These are phyloP conservation scores for Meyerozyma sp. DNA, from an alignment of 1,139 yeast species.

Conservation along the genomic window DNA sequence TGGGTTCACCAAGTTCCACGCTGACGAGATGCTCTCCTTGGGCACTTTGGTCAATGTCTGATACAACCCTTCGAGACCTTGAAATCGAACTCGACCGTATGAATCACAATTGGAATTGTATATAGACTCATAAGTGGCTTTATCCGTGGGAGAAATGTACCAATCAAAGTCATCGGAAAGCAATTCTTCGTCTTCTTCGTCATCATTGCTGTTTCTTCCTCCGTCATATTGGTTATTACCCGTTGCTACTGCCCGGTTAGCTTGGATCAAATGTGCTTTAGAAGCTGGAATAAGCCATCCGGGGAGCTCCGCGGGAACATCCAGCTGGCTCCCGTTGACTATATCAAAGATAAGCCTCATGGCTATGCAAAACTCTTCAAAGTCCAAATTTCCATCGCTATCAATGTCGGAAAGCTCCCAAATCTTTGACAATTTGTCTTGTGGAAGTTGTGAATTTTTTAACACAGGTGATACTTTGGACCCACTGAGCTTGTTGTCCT, in stretches of 20 bases:
- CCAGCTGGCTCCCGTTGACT: constrained; percentile 66
- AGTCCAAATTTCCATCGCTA: constrained; percentile 84
- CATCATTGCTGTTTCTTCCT: constrained; percentile 24
- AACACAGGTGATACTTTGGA: constrained; percentile 82
- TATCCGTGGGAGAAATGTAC: constrained; percentile 91
- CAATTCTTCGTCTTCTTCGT: constrained; percentile 49
- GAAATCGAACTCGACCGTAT: constrained; percentile 78
- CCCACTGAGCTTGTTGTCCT: constrained; percentile 71
- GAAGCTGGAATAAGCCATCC: constrained; percentile 90
- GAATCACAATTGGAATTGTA: constrained; percentile 72
- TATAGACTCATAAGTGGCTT: constrained; percentile 70
- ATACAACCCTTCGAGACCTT: constrained; percentile 66
- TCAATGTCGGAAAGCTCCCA: constrained; percentile 96
- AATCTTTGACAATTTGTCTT: constrained; percentile 67
- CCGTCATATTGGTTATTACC: constrained; percentile 18
- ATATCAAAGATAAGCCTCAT: constrained; percentile 91
- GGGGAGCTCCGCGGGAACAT: constrained; percentile 71
- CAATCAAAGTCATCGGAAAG: constrained; percentile 79
- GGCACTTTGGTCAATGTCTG: constrained; percentile 69
- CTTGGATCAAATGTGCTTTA: constrained; percentile 78
- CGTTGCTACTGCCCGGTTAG: constrained; percentile 58
- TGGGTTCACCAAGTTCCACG: constrained; percentile 95
- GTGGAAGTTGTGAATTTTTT: constrained; percentile 80
- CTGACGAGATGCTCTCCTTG: constrained; percentile 78
- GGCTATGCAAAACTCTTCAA: constrained; percentile 95